These are phyloP conservation scores for Pseudogymnoascus sp. DNA, from an alignment of 2,329 filamentous ascomycete genomes.

Conservation along the genomic window DNA sequence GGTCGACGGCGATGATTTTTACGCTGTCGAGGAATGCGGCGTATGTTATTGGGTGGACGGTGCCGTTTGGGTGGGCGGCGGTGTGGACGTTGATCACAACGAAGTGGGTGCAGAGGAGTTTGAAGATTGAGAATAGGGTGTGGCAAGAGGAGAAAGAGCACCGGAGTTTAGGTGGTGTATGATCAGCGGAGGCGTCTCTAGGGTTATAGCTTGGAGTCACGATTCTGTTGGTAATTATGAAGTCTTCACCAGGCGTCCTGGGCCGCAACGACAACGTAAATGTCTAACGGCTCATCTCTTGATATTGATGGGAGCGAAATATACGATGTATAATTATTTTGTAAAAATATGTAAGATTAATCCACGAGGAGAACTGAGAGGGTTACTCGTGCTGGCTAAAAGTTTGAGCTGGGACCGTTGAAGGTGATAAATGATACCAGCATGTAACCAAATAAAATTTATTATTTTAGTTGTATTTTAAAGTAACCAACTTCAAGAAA, in stretches of 20 bases:
- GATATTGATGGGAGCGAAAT: neutral
- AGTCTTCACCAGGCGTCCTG: neutral
- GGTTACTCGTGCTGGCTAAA: neutral
- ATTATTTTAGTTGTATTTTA: neutral
- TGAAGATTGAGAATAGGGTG: constrained; percentile 16
- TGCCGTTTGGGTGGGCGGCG: constrained; percentile 18
- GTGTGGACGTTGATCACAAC: constrained; percentile 16
- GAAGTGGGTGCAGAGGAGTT: constrained; percentile 16
- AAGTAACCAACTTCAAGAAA: neutral
- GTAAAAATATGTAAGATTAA: neutral
- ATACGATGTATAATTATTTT: neutral
- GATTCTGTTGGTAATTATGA: neutral
- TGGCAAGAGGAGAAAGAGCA: constrained; percentile 15
- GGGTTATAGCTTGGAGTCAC: neutral
- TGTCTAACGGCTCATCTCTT: neutral
- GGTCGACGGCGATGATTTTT: neutral
- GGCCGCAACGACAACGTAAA: too few relatives aligned
- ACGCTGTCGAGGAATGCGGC: constrained; percentile 1
- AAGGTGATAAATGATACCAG: neutral
- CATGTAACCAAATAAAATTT: neutral
- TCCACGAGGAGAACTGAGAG: neutral
- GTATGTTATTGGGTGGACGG: constrained; percentile 20
- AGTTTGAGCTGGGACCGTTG: neutral
- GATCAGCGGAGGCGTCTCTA: neutral
- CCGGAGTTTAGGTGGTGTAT: neutral